Base-by-base conservation (phyloP, 768 basidiomycete genomes). In the Termitomyces sp. region DNA sequence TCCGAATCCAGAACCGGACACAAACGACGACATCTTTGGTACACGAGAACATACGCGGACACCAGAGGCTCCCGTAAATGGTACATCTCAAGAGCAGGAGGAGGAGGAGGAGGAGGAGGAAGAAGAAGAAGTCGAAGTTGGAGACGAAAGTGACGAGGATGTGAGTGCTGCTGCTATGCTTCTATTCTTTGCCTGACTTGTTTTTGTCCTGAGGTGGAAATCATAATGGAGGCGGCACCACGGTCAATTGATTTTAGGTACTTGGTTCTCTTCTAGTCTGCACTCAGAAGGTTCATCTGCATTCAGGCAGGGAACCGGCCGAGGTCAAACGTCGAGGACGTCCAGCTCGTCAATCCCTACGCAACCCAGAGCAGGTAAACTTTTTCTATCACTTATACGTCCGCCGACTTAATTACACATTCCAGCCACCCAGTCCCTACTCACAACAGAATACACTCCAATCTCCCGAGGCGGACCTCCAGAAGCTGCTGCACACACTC, bases 401-500 rank as follows among this genome's bases (percentile, higher is more conserved):
- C 42, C 22, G n/a, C 31, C 47, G 3, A 61, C 56, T 54, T 33
- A 63, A 37, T 20, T 28, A 10, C 20, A 31, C 36, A 39, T 20
- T 47, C 58, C 72, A 74, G 77, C 74, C 22, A 74, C 72, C 26
- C 79, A 79, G 54, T 80, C 85, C 10, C 81, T 87, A 56, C 72
- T 90, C 47, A 91, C 90, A 26, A 92, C 90, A 6, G 89, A 93
- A 72, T 92, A 92, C 67, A 92, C 87, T 5, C 86, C 86, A 10
- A 83, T 86, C 37, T 82, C 85, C 60, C 77, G 88, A 55, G 84
- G 81, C 9, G 79, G 74, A n/a, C 77, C 76, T 34, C 65, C 70
- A 16, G 61, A 61, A 46, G 18, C 56, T 56, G 55, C 26, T 5
- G 33, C 33, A 44, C 37, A 36, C 16, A 20, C 51, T 8, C 37